phyloP scores from a whole-genome alignment of 495 filamentous ascomycete genomes.

The Penicillium turbatum region DNA sequence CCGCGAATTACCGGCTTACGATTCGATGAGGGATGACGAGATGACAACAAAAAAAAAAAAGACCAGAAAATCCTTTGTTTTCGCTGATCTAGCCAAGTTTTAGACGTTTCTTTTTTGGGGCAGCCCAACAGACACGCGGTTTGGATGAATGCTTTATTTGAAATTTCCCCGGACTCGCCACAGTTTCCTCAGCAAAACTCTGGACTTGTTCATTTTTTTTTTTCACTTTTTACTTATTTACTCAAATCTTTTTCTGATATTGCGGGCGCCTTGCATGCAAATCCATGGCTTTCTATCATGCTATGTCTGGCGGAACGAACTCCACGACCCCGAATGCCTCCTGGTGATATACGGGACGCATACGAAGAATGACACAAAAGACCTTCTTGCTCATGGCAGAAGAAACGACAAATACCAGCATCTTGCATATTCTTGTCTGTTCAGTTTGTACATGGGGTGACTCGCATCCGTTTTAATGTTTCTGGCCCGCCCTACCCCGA shows the following conservation, averaged over 20 bases:
- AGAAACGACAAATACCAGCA: constrained; percentile 43
- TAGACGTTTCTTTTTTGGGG: constrained; percentile 47
- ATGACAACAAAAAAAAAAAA: constrained; percentile 47
- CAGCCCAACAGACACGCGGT: constrained; percentile 43
- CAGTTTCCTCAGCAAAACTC: constrained; percentile 11
- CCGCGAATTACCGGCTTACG: constrained; percentile 47
- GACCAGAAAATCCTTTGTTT: constrained; percentile 38
- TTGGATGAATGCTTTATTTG: constrained; percentile 29
- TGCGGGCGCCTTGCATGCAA: constrained; percentile 42
- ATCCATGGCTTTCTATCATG: constrained; percentile 30
- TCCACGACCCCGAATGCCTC: constrained; percentile 20
- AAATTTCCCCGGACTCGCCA: constrained; percentile 8
- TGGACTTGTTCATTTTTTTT: constrained; percentile 24
- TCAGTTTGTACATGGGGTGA: constrained; percentile 41
- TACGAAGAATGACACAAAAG: constrained; percentile 37
- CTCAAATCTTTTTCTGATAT: constrained; percentile 22
- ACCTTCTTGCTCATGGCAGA: constrained; percentile 31
- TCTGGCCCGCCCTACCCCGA: constrained; percentile 10
- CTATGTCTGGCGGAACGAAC: constrained; percentile 21
- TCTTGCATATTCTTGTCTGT: constrained; percentile 42
- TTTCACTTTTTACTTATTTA: constrained; percentile 5
- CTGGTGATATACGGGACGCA: constrained; percentile 31
- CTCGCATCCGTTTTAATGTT: constrained; percentile 39
- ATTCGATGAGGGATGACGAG: constrained; percentile 56
- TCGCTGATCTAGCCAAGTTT: constrained; percentile 47